Conservation (phyloP, 2,329 filamentous ascomycete genomes). For the Botrytis porri region DNA sequence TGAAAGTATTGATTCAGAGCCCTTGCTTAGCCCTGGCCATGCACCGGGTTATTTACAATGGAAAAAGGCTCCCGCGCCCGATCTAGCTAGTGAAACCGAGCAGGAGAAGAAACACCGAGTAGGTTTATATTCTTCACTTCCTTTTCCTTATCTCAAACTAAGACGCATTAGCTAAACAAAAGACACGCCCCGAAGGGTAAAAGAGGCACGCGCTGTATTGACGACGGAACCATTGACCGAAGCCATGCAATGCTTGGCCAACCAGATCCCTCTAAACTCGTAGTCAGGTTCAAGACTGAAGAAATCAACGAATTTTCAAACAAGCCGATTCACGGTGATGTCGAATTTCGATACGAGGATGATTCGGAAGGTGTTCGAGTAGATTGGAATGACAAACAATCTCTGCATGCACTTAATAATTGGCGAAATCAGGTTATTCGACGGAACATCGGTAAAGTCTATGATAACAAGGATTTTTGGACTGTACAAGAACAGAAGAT, state of each 20-base stretch:
- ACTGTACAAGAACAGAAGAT: conserved; percentile 8
- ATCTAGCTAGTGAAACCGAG: neutral
- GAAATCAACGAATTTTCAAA: neutral
- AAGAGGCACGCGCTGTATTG: conserved; percentile 2
- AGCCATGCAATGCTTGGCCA: neutral
- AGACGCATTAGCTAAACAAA: neutral
- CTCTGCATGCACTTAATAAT: neutral
- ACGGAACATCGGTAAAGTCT: neutral
- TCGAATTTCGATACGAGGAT: neutral
- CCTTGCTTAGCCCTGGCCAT: neutral
- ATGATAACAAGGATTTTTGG: neutral
- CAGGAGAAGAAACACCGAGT: neutral
- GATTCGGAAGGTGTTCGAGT: neutral
- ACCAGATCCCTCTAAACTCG: neutral
- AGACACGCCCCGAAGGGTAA: neutral
- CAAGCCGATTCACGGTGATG: neutral
- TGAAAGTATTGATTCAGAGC: neutral
- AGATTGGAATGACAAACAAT: neutral
- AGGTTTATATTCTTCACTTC: neutral
- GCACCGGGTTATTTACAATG: neutral
- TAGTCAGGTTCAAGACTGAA: neutral
- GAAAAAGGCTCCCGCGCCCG: neutral
- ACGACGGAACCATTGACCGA: conserved; percentile 13
- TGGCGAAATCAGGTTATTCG: conserved; percentile 12
- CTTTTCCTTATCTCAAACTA: neutral